These are phyloP conservation scores for Diplodia mutila DNA, from an alignment of 2,329 filamentous ascomycete genomes.

Conservation along the genomic window DNA sequence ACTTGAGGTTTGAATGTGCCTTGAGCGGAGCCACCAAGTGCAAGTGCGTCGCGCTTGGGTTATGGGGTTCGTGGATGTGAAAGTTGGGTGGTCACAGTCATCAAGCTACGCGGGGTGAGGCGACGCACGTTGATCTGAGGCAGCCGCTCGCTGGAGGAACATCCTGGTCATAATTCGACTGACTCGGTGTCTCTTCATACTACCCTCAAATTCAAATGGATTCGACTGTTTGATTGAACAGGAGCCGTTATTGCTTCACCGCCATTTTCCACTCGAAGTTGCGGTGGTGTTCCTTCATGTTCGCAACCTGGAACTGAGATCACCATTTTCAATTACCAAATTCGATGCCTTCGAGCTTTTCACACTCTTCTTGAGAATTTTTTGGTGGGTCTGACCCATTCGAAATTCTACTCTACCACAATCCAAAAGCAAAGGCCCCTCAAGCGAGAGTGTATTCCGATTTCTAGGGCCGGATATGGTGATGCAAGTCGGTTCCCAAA, in stretches of 20 bases:
- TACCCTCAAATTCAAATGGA: not conserved
- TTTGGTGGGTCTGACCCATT: constrained; percentile 17
- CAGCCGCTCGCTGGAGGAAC: not conserved
- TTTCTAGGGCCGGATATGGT: not conserved
- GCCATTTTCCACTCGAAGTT: not conserved
- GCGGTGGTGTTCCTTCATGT: not conserved
- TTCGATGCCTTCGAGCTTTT: not conserved
- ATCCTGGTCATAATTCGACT: not conserved
- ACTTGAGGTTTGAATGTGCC: not conserved
- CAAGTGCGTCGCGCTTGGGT: not conserved
- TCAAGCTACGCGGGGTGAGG: not conserved
- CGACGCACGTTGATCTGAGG: constrained; percentile 3
- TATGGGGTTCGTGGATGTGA: not conserved
- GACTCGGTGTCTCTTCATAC: not conserved
- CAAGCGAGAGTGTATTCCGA: constrained; percentile 14
- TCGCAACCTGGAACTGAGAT: not conserved
- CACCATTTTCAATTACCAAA: not conserved
- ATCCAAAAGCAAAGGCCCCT: not conserved
- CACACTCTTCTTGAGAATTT: not conserved
- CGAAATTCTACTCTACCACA: constrained; percentile 7
- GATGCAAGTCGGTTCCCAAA: not conserved
- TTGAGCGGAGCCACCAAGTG: not conserved
- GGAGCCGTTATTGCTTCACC: not conserved
- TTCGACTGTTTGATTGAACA: not conserved
- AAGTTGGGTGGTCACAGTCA: not conserved